Base-by-base conservation (phyloP, 148 eudicot species). In the Diospyros kaki region DNA sequence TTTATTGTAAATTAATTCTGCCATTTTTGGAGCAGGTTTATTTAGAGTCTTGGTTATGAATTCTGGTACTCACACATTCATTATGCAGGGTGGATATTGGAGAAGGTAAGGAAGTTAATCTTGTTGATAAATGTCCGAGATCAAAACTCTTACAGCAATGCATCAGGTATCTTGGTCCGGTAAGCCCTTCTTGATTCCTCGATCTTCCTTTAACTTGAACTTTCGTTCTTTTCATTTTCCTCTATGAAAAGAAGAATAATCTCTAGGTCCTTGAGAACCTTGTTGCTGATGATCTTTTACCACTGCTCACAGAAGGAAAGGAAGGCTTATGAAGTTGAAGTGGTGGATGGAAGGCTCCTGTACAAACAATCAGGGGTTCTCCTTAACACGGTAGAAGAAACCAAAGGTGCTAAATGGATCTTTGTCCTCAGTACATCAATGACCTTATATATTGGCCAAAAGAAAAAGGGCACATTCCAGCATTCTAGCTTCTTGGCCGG, bases 401-500 rank as follows among this genome's bases (percentile, higher is more conserved):
- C 92, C 60, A 75, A 86, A 67, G 87, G 78, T 76, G 80, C 84
- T 71, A 95, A 95, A 79, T 95, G 99, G 97, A 95, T 95, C 63
- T 95, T 95, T 81, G 99, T 95, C 68, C 87, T 95, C 60, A 95
- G 99, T 80, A 87, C 98, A 9, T 90, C 99, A 12, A 92, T 85
- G 86, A 80, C 74, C 48, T 82, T 95, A 75, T 93, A 95, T 72
- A 91, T 91, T 73, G 94, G 96, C 59, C 89, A 89, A 82, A 95
- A 95, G 85, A 87, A 81, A 75, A 95, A 95, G 85, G 99, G 99
- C 59, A 83, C 86, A 17, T 95, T 95, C 79, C 97, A 95, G 86
- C 99, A 95, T 75, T 95, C 99, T 42, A 93, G 99, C 86, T 95
- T 95, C 83, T 84, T 95, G 76, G 97, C 99, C 52, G 99, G 99